Percentiles rank a stretch among this genome's conserved stretches.
These are phyloP conservation scores for Amanita molliuscula DNA, from an alignment of 768 basidiomycete genomes.

Conservation along the genomic window DNA sequence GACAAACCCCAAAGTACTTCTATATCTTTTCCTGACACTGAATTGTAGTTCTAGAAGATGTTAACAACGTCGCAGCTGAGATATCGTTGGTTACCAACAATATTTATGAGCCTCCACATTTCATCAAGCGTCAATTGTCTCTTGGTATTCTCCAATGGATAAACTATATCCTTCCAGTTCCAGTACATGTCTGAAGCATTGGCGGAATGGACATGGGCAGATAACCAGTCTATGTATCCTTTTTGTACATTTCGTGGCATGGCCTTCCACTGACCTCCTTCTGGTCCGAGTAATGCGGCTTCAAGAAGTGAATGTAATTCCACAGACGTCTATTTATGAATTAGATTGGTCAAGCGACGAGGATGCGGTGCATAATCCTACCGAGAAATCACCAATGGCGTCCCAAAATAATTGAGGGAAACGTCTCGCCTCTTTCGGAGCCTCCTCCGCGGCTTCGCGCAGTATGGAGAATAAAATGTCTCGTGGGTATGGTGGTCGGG, in stretches of 20 bases:
- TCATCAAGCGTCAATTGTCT: conserved; percentile 37
- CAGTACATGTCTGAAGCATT: conserved; percentile 40
- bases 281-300: conserved; percentile 44
- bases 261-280: conserved; percentile 42
- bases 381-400: conserved; percentile 73
- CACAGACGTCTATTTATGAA: conserved; percentile 41
- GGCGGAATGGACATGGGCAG: conserved; percentile 55
- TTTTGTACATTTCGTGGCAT: conserved; percentile 44
- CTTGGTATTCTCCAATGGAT: conserved; percentile 49
- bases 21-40: conserved; percentile 39
- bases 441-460: conserved; percentile 62
- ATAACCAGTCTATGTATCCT: conserved; percentile 54
- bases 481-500: conserved; percentile 56
- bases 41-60: conserved; percentile 45
- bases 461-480: conserved; percentile 57
- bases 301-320: conserved; percentile 60
- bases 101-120: conserved; percentile 57
- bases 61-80: not conserved
- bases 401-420: conserved; percentile 79
- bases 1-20: conserved; percentile 57
- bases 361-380: conserved; percentile 15
- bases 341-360: conserved; percentile 2
- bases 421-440: conserved; percentile 60
- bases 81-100: conserved; percentile 26
- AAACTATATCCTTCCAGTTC: conserved; percentile 45